Conservation (phyloP, 2,329 filamentous ascomycete genomes). For the Lasiodiplodia sp. region DNA sequence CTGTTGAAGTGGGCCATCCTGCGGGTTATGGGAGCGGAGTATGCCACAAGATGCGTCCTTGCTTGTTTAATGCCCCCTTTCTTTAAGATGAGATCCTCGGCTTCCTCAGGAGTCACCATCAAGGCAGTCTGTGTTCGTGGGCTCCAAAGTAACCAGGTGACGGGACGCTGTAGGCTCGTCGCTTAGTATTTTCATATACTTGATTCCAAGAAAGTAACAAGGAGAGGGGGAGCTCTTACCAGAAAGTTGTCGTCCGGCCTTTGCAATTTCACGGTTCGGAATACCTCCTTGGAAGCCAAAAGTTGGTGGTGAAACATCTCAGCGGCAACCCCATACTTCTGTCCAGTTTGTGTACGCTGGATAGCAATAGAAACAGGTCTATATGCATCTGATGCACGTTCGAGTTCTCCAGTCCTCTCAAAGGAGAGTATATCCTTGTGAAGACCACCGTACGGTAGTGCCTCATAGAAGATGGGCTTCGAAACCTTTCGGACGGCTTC, state of each 20-base stretch:
- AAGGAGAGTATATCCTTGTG: slow-evolving; percentile 58
- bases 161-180: slow-evolving; percentile 47
- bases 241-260: slow-evolving; percentile 52
- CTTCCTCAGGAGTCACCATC: slow-evolving; percentile 70
- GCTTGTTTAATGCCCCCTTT: slow-evolving; percentile 38
- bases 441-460: slow-evolving; percentile 56
- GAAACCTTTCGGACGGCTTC: slow-evolving; percentile 65
- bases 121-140: slow-evolving; percentile 56
- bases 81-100: slow-evolving; percentile 60
- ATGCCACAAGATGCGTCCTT: slow-evolving; percentile 59
- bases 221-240: slow-evolving; percentile 31
- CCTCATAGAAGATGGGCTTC: slow-evolving; percentile 50
- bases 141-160: slow-evolving; percentile 70
- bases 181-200: not conserved
- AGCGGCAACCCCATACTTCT: slow-evolving; percentile 43
- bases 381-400: not conserved
- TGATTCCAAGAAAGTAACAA: not conserved
- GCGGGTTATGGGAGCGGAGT: slow-evolving; percentile 66
- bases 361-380: not conserved
- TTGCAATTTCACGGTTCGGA: slow-evolving; percentile 51
- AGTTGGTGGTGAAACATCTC: slow-evolving; percentile 39
- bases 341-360: slow-evolving; percentile 46
- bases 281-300: slow-evolving; percentile 58
- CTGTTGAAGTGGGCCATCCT: slow-evolving; percentile 67
- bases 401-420: slow-evolving; percentile 53